Base-by-base conservation (phyloP, 257 asterid species). In the Solanum pennellii region DNA sequence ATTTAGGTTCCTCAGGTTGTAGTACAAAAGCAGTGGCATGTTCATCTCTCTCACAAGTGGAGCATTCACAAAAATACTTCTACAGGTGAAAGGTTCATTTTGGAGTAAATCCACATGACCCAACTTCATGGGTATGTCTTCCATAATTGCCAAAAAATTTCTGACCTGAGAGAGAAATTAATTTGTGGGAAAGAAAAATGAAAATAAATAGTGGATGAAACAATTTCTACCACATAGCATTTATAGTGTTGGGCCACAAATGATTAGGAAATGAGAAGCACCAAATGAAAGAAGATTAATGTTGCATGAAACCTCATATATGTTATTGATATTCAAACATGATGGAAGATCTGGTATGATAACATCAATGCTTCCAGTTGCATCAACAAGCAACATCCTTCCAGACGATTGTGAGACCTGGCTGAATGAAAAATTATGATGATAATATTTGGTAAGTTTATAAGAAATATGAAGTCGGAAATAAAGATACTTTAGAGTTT, bases 361-460 rank as follows among this genome's bases (percentile, higher is more conserved):
- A 86, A 94, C 92, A 89, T 97, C 99, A 56, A 97, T 88, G 80
- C 91, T 87, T n/a, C 98, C 99, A 75, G 99, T 96, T 83, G 98
- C 95, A 90, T 97, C 99, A 91, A 91, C 94, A 89, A 97, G 95
- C 90, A 94, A 96, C 90, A 95, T 87, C 90, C 93, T 92, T 93
- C 99, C 99, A 87, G 99, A 94, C 72, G 94, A 93, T 65, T 69
- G 86, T 85, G 98, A 94, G 89, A 94, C 83, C 99, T 97, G 91
- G 83, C 93, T 60, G 88, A 90, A 49, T 87, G 86, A 74, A 87
- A 88, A 18, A 88, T 72, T 56, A 88, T 35, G 49, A 85, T 76
- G 84, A 85, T 83, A 77, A 91, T 83, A 85, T 31, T 20, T 75
- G 29, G 73, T 5, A 82, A 10, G 69, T 18, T 49, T 18, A 27